These are phyloP conservation scores for Diaporthe sp. DNA, from an alignment of 2,329 filamentous ascomycete species.

Conservation along the genomic window DNA sequence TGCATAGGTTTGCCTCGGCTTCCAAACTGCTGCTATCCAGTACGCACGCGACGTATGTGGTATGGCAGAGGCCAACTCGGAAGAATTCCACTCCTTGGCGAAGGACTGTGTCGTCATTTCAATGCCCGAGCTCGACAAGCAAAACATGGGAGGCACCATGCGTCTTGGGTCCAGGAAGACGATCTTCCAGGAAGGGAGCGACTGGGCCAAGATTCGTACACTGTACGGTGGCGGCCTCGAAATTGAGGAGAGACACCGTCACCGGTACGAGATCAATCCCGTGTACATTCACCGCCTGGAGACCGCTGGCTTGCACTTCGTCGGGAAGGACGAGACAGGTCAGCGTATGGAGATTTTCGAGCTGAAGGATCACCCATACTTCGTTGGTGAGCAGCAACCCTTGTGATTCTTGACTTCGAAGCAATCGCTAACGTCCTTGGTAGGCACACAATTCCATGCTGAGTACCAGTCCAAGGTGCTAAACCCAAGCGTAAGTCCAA, in stretches of 20 bases:
- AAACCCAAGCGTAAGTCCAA: conserved; percentile 34
- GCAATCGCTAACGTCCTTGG: conserved; percentile 3
- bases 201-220: conserved; percentile 77
- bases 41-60: conserved; percentile 81
- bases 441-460: conserved; percentile 36
- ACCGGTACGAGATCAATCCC: conserved; percentile 86
- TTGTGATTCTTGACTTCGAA: conserved; percentile 69
- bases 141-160: conserved; percentile 80
- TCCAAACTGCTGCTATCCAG: conserved; percentile 94
- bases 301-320: conserved; percentile 72
- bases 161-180: conserved; percentile 77
- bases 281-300: conserved; percentile 72
- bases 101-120: conserved; percentile 81
- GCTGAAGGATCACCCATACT: conserved; percentile 81
- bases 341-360: conserved; percentile 83
- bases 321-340: conserved; percentile 80
- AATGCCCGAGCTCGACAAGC: conserved; percentile 80
- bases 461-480: conserved; percentile 37
- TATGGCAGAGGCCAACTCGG: conserved; percentile 65
- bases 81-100: conserved; percentile 66
- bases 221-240: conserved; percentile 68
- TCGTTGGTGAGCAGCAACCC: conserved; percentile 54
- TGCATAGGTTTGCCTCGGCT: conserved; percentile 73
- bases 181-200: conserved; percentile 74
- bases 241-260: conserved; percentile 77